These are phyloP conservation scores for Eragrostis nindensis DNA, from an alignment of 176 grass and related monocot species.

Conservation along the genomic window DNA sequence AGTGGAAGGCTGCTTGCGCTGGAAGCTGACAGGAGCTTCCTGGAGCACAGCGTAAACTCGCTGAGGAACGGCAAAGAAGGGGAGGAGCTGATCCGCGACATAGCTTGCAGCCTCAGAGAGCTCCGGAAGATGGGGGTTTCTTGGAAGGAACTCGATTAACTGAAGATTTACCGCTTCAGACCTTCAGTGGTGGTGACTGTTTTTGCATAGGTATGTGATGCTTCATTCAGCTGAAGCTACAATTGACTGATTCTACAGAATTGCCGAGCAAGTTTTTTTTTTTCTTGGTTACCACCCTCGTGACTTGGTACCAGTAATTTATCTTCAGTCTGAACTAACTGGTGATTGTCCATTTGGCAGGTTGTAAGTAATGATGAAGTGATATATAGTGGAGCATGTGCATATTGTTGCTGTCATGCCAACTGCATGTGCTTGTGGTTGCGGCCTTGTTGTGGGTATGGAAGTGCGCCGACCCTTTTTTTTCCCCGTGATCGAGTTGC, in stretches of 20 bases:
- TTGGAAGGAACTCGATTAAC: slow-evolving; percentile 48
- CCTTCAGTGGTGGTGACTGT: neutral
- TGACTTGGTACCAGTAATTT: neutral
- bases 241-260: neutral
- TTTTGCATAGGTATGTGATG: slow-evolving; percentile 1
- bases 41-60: slow-evolving; percentile 79
- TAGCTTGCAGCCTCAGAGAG: slow-evolving; percentile 61
- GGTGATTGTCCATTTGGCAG: slow-evolving; percentile 9
- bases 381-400: neutral
- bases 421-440: slow-evolving; percentile 10
- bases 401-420: slow-evolving; percentile 21
- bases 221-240: neutral
- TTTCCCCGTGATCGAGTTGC: neutral
- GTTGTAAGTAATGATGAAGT: slow-evolving; percentile 35
- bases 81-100: slow-evolving; percentile 63
- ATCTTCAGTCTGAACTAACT: neutral
- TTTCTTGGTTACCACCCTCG: too few relatives aligned
- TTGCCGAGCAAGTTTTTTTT: neutral
- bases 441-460: neutral
- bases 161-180: slow-evolving; percentile 9
- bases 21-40: slow-evolving; percentile 76
- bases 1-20: slow-evolving; percentile 62
- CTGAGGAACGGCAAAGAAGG: slow-evolving; percentile 62
- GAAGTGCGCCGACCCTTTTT: slow-evolving; percentile 26
- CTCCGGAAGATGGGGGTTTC: slow-evolving; percentile 55